Evolutionary conservation across 1,284 basidiomycete species (phyloP).

Genomic region (Takashimella koratensis): DNA sequence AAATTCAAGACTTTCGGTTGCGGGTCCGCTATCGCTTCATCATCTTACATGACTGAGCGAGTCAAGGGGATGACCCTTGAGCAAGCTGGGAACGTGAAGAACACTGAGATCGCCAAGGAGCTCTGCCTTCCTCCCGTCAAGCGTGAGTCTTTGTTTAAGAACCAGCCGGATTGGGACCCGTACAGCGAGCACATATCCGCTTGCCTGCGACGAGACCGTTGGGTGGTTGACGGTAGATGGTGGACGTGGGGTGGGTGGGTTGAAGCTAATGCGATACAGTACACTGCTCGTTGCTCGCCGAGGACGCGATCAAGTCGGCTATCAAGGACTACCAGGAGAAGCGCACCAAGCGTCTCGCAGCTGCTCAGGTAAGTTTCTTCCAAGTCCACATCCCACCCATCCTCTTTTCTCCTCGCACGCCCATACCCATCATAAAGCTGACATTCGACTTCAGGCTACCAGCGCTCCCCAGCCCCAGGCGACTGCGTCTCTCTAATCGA

Average conservation of each 20-base stretch:
- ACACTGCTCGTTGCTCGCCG: constrained; percentile 78
- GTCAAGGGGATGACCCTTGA: constrained; percentile 93
- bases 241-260: neutral
- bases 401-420: no score
- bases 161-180: neutral
- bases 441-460: neutral
- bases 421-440: no score
- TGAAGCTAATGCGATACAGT: constrained; percentile 31
- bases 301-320: constrained; percentile 92
- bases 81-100: constrained; percentile 93
- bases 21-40: constrained; percentile 92
- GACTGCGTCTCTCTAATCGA: neutral
- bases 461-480: neutral
- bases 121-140: constrained; percentile 94
- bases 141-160: constrained; percentile 59
- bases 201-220: neutral
- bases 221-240: neutral
- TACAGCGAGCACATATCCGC: neutral
- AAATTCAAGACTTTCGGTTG: constrained; percentile 96
- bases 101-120: constrained; percentile 99
- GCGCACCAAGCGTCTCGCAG: constrained; percentile 53
- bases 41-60: constrained; percentile 95
- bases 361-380: constrained; percentile 18
- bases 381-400: no score
- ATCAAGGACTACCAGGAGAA: constrained; percentile 88